Conservation (phyloP, 495 filamentous ascomycete genomes). For the Amniculicola lignicola region DNA sequence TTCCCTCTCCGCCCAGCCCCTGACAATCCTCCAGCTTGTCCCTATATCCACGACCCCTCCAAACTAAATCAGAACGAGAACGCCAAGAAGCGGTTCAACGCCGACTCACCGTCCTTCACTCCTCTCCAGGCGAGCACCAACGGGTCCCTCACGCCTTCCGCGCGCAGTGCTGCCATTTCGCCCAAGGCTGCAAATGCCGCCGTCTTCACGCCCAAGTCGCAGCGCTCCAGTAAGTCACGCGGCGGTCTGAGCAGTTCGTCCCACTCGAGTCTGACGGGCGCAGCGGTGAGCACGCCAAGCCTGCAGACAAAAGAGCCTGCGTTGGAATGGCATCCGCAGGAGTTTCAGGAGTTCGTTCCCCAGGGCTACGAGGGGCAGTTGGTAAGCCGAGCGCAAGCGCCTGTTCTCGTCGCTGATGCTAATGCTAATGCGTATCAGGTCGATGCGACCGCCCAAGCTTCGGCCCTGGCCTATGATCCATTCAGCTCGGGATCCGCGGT, state of each 20-base stretch:
- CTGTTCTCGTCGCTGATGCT: background rate
- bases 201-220: slow-evolving; percentile 72
- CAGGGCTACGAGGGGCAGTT: slow-evolving; percentile 65
- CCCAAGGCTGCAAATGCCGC: slow-evolving; percentile 87
- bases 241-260: slow-evolving; percentile 29
- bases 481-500: slow-evolving; percentile 26
- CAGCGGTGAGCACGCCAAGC: slow-evolving; percentile 49
- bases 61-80: slow-evolving; percentile 50
- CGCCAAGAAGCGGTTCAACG: slow-evolving; percentile 80
- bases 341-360: slow-evolving; percentile 79
- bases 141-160: slow-evolving; percentile 47
- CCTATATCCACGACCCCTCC: slow-evolving; percentile 81
- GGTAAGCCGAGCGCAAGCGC: no score
- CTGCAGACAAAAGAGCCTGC: slow-evolving; percentile 50
- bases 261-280: slow-evolving; percentile 38
- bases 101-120: slow-evolving; percentile 94
- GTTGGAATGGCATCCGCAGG: slow-evolving; percentile 56
- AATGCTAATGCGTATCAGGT: slow-evolving; percentile 22
- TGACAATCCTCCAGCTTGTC: slow-evolving; percentile 57
- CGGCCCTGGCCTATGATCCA: slow-evolving; percentile 26
- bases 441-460: slow-evolving; percentile 22
- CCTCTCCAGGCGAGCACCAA: slow-evolving; percentile 59
- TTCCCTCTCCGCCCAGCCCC: background rate
- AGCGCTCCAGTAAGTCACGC: slow-evolving; percentile 36
- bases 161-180: slow-evolving; percentile 68